Conservation (phyloP, 305 asterid species). For the Fraxinus paxiana region DNA sequence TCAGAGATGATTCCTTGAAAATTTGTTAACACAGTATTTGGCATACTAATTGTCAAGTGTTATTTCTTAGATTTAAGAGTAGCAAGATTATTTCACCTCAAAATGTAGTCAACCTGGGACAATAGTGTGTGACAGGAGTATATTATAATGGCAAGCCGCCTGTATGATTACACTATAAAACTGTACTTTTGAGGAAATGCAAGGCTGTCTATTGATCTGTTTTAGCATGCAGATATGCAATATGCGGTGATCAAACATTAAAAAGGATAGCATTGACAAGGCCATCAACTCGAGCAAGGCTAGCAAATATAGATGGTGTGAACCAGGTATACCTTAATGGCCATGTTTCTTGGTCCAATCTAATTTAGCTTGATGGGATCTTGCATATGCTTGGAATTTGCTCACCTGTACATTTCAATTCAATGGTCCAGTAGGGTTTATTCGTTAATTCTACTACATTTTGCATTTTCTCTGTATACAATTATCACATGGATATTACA, state of each 20-base stretch:
- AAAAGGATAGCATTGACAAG: conserved; percentile 69
- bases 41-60: neutral
- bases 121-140: neutral
- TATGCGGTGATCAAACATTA: conserved; percentile 89
- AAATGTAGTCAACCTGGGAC: neutral
- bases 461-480: neutral
- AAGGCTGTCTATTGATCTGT: conserved; percentile 19
- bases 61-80: neutral
- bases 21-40: conserved; percentile 26
- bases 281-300: conserved; percentile 92
- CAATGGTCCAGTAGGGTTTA: neutral
- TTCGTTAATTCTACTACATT: neutral
- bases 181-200: conserved; percentile 4
- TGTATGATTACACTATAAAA: neutral
- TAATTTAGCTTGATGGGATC: conserved; percentile 4
- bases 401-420: neutral
- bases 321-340: conserved; percentile 65
- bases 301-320: conserved; percentile 93
- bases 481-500: neutral
- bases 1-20: neutral
- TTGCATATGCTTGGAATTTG: conserved; percentile 6
- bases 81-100: neutral
- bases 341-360: neutral
- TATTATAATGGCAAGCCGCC: neutral
- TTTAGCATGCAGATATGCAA: conserved; percentile 69